These are phyloP conservation scores for Alnus glutinosa DNA, from an alignment of 306 rosid genomes.

Conservation along the genomic window DNA sequence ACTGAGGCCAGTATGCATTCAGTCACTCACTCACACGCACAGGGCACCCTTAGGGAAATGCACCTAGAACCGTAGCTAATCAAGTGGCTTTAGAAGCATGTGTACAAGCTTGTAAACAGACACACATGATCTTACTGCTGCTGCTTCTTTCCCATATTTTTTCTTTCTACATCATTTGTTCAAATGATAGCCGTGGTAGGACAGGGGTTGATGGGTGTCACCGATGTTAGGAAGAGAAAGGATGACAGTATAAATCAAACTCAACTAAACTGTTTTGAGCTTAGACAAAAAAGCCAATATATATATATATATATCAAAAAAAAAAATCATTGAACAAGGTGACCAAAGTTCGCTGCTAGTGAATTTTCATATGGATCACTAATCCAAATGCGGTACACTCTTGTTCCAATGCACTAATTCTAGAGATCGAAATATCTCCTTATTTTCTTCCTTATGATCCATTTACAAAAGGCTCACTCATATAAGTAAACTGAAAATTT, in stretches of 20 bases:
- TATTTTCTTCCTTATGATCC: background rate
- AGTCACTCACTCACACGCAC: conserved; percentile 13
- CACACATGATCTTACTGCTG: background rate
- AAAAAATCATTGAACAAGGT: background rate
- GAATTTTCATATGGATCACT: background rate
- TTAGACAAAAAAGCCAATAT: background rate
- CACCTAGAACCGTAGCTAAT: no score
- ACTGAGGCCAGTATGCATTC: conserved; percentile 10
- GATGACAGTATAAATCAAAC: background rate
- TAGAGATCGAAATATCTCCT: background rate
- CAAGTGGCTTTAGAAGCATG: no score
- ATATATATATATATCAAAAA: no score
- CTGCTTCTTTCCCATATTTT: background rate
- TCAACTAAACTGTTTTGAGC: background rate
- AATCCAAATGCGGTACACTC: background rate
- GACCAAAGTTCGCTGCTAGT: background rate
- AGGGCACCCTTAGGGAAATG: background rate
- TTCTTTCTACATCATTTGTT: background rate
- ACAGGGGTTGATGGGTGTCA: background rate
- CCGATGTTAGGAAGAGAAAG: background rate
- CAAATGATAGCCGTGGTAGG: background rate
- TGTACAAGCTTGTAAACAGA: no score
- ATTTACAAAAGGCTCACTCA: background rate
- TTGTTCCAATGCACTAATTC: background rate
- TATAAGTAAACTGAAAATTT: background rate